A percentile compares a stretch with the other conserved stretches of the same genome.
Evolutionary conservation across 1,284 basidiomycete genomes (phyloP).

Genomic region (Bjerkandera adusta): DNA sequence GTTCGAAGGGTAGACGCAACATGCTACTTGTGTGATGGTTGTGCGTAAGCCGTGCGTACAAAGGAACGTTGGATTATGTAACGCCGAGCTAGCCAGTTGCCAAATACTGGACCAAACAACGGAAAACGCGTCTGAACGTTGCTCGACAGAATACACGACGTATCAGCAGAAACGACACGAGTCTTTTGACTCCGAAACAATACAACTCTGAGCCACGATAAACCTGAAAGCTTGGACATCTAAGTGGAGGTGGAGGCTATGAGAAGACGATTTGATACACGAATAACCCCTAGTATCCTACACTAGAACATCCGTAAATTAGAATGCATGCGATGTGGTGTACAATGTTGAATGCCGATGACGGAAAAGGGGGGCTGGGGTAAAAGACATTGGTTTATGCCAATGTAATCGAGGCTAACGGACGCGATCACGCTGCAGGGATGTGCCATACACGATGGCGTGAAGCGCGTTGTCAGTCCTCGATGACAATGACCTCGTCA

Average conservation of each 20-base stretch:
- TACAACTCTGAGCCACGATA: not conserved
- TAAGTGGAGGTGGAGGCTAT: not conserved
- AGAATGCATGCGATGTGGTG: not conserved
- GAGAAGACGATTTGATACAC: not conserved
- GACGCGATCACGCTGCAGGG: too few species aligned
- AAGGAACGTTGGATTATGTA: too few species aligned
- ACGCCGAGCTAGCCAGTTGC: too few species aligned
- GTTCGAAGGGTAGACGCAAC: too few species aligned
- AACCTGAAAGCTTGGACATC: too few species aligned
- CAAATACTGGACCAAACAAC: not conserved
- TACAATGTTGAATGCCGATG: not conserved
- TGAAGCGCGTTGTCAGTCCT: conserved; percentile 27
- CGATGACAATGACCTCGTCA: conserved; percentile 40
- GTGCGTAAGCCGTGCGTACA: too few species aligned
- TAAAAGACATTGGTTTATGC: too few species aligned
- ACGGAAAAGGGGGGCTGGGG: not conserved
- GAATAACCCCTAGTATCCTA: not conserved
- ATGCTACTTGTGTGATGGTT: too few species aligned
- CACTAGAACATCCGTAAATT: not conserved
- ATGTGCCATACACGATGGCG: not conserved
- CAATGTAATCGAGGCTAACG: too few species aligned
- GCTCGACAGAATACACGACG: not conserved
- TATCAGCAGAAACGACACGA: not conserved
- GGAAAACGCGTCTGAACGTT: not conserved
- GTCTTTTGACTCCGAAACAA: not conserved